Evolutionary conservation across 805 yeast genomes (phyloP), one percentile per base, ranked within the genome.

Genomic region (Schwanniomyces yamadae): DNA sequence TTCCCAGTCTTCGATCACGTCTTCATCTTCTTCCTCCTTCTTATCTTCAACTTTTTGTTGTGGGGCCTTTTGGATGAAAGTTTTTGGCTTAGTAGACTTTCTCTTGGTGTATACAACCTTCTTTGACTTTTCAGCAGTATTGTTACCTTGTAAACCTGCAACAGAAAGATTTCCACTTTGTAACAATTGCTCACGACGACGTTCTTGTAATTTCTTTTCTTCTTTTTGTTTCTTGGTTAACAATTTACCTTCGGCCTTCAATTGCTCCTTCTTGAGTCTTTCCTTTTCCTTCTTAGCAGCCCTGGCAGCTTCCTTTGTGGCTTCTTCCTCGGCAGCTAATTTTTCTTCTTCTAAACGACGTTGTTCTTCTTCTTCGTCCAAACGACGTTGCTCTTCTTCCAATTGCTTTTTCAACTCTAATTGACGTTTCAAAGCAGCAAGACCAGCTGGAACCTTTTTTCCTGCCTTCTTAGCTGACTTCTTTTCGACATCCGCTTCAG

Each of bases 141-240:
- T 49, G 10, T 50, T 39, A 36, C 56, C 61, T 42, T 69, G 70
- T 43, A 90, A 73, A 40, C 90, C 98, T 18, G 86, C 84, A 52
- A 90, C 86, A 30, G 66, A 67, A 29, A 89, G 73, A 55, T 79
- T 78, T 43, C 88, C 84, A 23, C 89, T 68, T 40, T 82, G 82
- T 46, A 91, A 73, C 43, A 91, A 71, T 53, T 82, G 89, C 46
- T 85, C 85, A 61, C 95, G 84, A 69, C 98, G 88, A 59, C 85
- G 84, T 57, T 91, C 97, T 53, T 82, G 77, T 26, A 81, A 63
- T 36, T 81, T 86, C 68, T 86, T 85, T 59, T 89, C 95, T 63
- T 89, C 96, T 66, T 85, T 88, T 73, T 93, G 99, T 59, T 90
- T 91, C 71, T 87, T 93, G 41, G 96, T 85, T 57, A 93, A 68